Conservation (phyloP, 2,329 filamentous ascomycete species). For the Talaromyces albobiverticillius region DNA sequence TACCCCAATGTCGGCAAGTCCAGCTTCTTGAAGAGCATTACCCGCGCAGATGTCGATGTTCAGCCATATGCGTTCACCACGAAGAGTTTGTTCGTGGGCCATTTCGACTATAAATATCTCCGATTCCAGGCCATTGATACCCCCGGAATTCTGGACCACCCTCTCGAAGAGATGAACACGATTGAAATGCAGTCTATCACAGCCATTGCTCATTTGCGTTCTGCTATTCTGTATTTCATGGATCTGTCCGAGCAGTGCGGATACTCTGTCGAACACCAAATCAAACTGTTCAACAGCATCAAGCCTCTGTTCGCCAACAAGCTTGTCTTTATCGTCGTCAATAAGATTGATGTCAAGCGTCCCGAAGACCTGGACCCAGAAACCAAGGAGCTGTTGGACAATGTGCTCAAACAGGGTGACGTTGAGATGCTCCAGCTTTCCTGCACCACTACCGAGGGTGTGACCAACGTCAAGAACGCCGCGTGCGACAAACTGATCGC, state of each 20-base stretch:
- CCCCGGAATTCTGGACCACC: slow-evolving; percentile 96
- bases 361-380: slow-evolving; percentile 83
- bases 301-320: slow-evolving; percentile 97
- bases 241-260: slow-evolving; percentile 95
- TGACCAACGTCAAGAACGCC: slow-evolving; percentile 91
- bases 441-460: slow-evolving; percentile 90
- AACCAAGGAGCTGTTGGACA: slow-evolving; percentile 72
- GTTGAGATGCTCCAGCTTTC: slow-evolving; percentile 91
- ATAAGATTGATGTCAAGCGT: slow-evolving; percentile 92
- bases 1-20: slow-evolving; percentile 98
- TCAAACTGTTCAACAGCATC: slow-evolving; percentile 92
- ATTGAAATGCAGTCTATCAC: slow-evolving; percentile 99
- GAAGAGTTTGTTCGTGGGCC: slow-evolving; percentile 93
- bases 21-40: slow-evolving; percentile 88
- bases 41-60: slow-evolving; percentile 90
- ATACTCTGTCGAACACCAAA: slow-evolving; percentile 88
- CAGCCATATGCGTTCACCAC: slow-evolving; percentile 99
- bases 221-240: slow-evolving; percentile 97
- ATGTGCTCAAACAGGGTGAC: slow-evolving; percentile 78
- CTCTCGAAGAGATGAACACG: slow-evolving; percentile 98
- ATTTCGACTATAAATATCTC: slow-evolving; percentile 95
- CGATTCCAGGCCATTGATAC: slow-evolving; percentile 94
- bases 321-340: slow-evolving; percentile 92
- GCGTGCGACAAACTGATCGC: slow-evolving; percentile 91
- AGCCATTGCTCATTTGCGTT: slow-evolving; percentile 92